Base-by-base conservation (phyloP, 257 asterid genomes). In the Oldenlandia corymbosa region DNA sequence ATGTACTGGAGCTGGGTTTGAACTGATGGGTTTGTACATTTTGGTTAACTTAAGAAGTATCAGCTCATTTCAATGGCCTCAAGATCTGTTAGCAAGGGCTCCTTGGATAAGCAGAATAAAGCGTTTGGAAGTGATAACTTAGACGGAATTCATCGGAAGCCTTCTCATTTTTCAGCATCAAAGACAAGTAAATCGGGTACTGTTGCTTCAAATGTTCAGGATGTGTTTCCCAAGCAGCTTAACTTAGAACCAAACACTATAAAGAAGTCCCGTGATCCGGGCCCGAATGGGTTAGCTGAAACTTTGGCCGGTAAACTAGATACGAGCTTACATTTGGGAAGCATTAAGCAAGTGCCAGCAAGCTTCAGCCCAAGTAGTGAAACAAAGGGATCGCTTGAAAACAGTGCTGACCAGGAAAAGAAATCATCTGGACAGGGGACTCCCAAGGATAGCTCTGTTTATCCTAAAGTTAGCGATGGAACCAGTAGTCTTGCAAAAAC, bases 11-110 rank as follows among this genome's bases (percentile, higher is more conserved):
- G 31, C 46, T 41, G 64, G 72, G 64, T 65, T 28, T 60, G 37
- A 62, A 71, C 67, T 75, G 50, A 66, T 66, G 76, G 67, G 70
- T 71, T 42, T 56, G 16, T 20, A 43, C 49, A 12, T 58, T 66
- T 43, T 10, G 24, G 9, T 17, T 43, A 60, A 63, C 58, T 62
- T 51, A 14, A 59, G 7, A 51, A 67, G 45, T 57, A 53, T 62
- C n/a, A 43, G 39, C 50, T 60, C 39, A 7, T n/a, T 67, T 64
- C 75, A 31, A 88, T 88, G 96, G 90, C 96, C 68, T 74, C 95
- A 49, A 83, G 84, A 71, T 75, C 83, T 71, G 79, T 74, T 64
- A 51, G 75, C 30, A 82, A 79, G 73, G 69, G 76, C 68, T 84
- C 82, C 4, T 8, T 62, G 64, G 90, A 67, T 41, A 71, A 60